These are phyloP conservation scores for Sordariomycetes sp. DNA, from an alignment of 2,329 filamentous ascomycete genomes.

Conservation along the genomic window DNA sequence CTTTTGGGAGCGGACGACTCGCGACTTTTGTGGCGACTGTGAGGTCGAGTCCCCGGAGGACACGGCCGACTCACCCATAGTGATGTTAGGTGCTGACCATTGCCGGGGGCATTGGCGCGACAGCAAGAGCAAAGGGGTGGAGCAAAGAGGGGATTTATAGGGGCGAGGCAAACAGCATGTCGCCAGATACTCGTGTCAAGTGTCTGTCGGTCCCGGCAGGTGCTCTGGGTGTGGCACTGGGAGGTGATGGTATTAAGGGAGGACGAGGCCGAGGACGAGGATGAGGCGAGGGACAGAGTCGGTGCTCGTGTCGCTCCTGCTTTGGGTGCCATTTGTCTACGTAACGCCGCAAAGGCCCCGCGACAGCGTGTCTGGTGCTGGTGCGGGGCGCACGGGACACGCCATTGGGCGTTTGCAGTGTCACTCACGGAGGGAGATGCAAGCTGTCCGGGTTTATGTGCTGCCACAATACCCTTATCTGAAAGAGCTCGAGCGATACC, in stretches of 20 bases:
- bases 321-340: not conserved
- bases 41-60: constrained; percentile 1
- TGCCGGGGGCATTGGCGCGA: not conserved
- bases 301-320: not conserved
- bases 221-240: not conserved
- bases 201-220: not conserved
- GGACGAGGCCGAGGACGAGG: not conserved
- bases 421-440: not conserved
- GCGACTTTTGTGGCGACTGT: constrained; percentile 7
- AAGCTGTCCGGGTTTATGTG: not conserved
- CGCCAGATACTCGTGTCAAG: not conserved
- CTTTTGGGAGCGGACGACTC: constrained; percentile 37
- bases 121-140: not conserved
- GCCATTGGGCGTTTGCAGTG: not conserved
- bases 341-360: not conserved
- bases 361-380: not conserved
- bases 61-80: constrained; percentile 3
- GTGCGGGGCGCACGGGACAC: not conserved
- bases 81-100: constrained; percentile 2
- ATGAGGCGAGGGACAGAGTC: not conserved
- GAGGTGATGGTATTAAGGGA: not conserved
- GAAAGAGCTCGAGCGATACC: too few relatives aligned
- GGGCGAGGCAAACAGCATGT: not conserved
- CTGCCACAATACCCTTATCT: too few relatives aligned
- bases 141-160: not conserved